Percentiles rank a stretch among this genome's conserved stretches.
Evolutionary conservation across 2,329 filamentous ascomycete genomes (phyloP).

Genomic region (Monilinia laxa): DNA sequence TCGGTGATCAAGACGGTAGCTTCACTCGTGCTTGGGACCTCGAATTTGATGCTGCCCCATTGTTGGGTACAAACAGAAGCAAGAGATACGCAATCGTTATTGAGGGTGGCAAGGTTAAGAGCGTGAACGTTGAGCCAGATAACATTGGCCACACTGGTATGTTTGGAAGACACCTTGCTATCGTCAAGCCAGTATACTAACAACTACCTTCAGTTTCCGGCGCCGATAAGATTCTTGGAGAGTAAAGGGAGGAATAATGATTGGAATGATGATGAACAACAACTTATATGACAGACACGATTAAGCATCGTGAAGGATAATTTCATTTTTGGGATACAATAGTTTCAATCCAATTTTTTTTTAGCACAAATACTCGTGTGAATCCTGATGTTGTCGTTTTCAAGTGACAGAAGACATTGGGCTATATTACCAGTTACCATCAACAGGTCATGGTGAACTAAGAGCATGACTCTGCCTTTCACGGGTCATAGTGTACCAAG

Average conservation of each 20-base stretch:
- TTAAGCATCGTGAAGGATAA: slow-evolving; percentile 9
- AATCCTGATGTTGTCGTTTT: no score
- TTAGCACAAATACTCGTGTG: no score
- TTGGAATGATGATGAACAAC: slow-evolving; percentile 9
- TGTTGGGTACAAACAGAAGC: slow-evolving; percentile 80
- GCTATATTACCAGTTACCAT: no score
- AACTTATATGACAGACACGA: slow-evolving; percentile 5
- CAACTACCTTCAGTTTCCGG: slow-evolving; percentile 38
- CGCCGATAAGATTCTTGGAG: slow-evolving; percentile 36
- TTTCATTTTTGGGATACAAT: slow-evolving; percentile 3
- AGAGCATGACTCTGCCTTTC: no score
- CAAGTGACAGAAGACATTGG: no score
- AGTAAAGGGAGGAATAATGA: slow-evolving; percentile 22
- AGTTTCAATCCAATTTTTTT: neutral
- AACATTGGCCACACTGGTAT: slow-evolving; percentile 68
- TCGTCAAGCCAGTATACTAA: slow-evolving; percentile 2
- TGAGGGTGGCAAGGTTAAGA: slow-evolving; percentile 80
- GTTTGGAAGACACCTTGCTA: neutral
- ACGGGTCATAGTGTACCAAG: no score
- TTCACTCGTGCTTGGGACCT: slow-evolving; percentile 86
- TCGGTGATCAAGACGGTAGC: slow-evolving; percentile 73
- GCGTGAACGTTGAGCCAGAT: slow-evolving; percentile 83
- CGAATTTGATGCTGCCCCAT: slow-evolving; percentile 71
- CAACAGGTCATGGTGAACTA: no score
- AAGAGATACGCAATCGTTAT: slow-evolving; percentile 86